Percentiles rank a stretch among this genome's conserved stretches.
Conservation (phyloP, 257 asterid species). For the Salvia hispanica region DNA sequence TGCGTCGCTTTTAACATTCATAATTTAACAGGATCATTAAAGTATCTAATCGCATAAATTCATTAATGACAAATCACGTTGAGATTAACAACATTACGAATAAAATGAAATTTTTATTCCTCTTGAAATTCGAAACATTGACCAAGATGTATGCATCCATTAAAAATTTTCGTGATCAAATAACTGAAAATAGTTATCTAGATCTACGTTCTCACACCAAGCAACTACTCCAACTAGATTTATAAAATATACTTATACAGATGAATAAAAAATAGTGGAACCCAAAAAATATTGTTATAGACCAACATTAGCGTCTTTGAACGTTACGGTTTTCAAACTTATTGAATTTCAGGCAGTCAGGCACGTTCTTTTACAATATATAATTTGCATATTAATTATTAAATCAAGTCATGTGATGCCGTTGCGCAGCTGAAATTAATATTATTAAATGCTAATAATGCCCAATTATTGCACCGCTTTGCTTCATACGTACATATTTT, state of each 20-base stretch:
- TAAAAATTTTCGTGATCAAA: too few relatives aligned
- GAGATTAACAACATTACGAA: too few relatives aligned
- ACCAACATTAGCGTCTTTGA: not conserved
- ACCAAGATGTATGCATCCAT: too few relatives aligned
- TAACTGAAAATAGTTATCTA: too few relatives aligned
- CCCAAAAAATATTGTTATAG: not conserved
- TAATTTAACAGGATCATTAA: not conserved
- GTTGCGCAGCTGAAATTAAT: conserved; percentile 7
- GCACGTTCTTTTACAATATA: conserved; percentile 12
- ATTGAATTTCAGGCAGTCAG: not conserved
- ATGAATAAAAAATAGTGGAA: not conserved
- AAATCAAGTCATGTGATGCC: not conserved
- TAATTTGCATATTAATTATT: not conserved
- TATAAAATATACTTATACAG: not conserved
- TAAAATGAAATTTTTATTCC: too few relatives aligned
- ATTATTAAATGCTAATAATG: conserved; percentile 14
- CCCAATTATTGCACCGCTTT: conserved; percentile 2
- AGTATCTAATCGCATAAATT: not conserved
- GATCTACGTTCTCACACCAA: too few relatives aligned
- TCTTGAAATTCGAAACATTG: too few relatives aligned
- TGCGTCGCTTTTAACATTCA: not conserved
- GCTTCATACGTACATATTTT: not conserved
- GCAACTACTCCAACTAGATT: not conserved
- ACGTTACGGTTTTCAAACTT: not conserved
- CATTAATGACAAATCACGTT: not conserved